Evolutionary conservation across 192 early-diverging fungal species (phyloP).

Genomic region (Coemansia sp.): DNA sequence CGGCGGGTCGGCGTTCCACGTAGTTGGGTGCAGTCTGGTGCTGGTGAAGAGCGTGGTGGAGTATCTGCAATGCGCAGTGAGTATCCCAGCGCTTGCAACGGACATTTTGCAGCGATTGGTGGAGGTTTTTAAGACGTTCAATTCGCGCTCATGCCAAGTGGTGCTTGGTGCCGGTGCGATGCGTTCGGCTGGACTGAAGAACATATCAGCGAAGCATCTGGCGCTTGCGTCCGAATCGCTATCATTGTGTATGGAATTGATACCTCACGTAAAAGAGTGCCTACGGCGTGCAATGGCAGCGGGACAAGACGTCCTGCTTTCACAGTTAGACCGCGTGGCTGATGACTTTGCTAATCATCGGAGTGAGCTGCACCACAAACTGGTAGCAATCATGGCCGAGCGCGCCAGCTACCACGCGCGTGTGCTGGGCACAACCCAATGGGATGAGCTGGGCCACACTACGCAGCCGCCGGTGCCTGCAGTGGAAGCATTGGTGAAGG

Average conservation of each 20-base stretch:
- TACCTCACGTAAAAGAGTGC: constrained; percentile 78
- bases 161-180: constrained; percentile 98
- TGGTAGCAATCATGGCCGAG: constrained; percentile 95
- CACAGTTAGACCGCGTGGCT: constrained; percentile 84
- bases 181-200: constrained; percentile 94
- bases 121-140: constrained; percentile 86
- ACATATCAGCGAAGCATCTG: constrained; percentile 95
- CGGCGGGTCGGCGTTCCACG: constrained; percentile 73
- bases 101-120: constrained; percentile 88
- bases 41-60: constrained; percentile 91
- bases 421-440: constrained; percentile 61
- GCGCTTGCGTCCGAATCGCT: constrained; percentile 93
- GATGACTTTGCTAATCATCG: constrained; percentile 92
- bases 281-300: constrained; percentile 68
- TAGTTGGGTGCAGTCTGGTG: constrained; percentile 85
- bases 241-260: constrained; percentile 80
- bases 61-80: constrained; percentile 81
- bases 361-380: constrained; percentile 82
- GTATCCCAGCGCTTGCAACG: constrained; percentile 72
- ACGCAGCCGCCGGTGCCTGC: constrained; percentile 48
- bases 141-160: constrained; percentile 92
- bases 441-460: constrained; percentile 39
- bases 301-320: constrained; percentile 78
- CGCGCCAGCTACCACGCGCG: constrained; percentile 76
- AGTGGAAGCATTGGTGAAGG: constrained; percentile 87